Evolutionary conservation across 2,329 filamentous ascomycete species (phyloP), one percentile per base, ranked within the genome.

Genomic region (Colletotrichum camelliae): DNA sequence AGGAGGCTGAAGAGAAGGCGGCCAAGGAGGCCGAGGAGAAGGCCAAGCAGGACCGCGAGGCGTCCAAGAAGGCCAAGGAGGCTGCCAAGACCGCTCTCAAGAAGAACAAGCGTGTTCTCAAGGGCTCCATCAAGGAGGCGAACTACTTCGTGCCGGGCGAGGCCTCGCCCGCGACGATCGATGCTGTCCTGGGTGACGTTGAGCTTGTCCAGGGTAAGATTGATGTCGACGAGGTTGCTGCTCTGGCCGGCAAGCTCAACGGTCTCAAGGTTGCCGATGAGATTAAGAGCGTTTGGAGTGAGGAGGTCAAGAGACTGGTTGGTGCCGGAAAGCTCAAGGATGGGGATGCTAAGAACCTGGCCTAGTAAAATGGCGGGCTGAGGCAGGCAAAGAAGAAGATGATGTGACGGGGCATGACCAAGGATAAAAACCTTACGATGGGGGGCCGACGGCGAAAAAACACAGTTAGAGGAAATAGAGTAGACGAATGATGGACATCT

Each of bases 51-150:
- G 93, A 95, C 74, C 94, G 94, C 80, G 96, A 96, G 80, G 91
- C 94, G 78, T 88, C 88, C 82, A 99, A 98, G 92, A 99, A 99
- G 91, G 94, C 94, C 77, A 99, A 98, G 90, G 97, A 99, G 87
- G 96, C 96, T 3, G 97, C 97, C 74, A 99, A 99, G 93, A 98
- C 96, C 83, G 97, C 97, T 16, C 94, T 97, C 82, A 99, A 99
- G 94, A 99, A 99, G 94, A 99, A 99, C 92, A 98, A 98, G 92
- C 95, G 97, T 89, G 94, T 98, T 64, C 93, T 99, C 81, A 96
- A 97, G 86, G 93, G 92, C 77, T 96, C 95, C 79, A 94, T 96
- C 87, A 99, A 99, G 91, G 97, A 99, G 80, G 96, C 95, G 82
- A 98, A 98, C 90, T 99, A 99, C 92, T 98, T 99, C 85, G 90